Evolutionary conservation across 1,139 yeast species (phyloP), one percentile per base, ranked within the genome.

Genomic region (Saccharomyces hybrid): DNA sequence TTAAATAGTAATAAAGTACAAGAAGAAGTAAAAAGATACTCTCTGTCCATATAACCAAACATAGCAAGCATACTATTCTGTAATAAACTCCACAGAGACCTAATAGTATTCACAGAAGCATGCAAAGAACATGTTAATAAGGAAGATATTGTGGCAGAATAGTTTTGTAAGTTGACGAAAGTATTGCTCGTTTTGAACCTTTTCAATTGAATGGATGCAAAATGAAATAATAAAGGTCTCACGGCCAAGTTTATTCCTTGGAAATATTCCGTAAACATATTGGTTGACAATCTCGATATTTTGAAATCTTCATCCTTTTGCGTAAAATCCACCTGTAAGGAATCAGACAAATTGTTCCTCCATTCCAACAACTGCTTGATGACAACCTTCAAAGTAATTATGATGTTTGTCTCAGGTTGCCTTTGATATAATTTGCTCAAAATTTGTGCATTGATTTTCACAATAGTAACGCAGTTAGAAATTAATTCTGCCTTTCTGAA

Each of bases 31-130:
- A 86, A 88, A 31, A 87, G 73, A 67, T 88, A 88, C 65, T 88
- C 96, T 62, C 96, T 75, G 67, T 88, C 96, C 89, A 88, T 86
- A 76, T 90, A 88, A 0, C 96, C 95, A 73, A 86, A 88, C 46
- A 86, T 71, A 0, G 96, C 93, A 29, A 87, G 85, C 87, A 86
- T 84, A 60, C 85, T 84, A 55, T 84, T 86, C 0, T 87, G 86
- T 63, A 84, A 73, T 50, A 88, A 73, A 0, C 86, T 83, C 88
- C 91, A 84, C 3, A 87, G 75, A 1, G 87, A 81, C 58, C 88
- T 77, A 48, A 88, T 82, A 0, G 93, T 84, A 64, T 87, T 87
- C 50, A 87, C 84, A 0, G 95, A 86, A 0, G 95, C 95, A 63
- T 87, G 93, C 68, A 88, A 82, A 0, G 95, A 86, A 2, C 95